These are phyloP conservation scores for Acanthamoeba sp. DNA, from an alignment of 208 protist genomes.

Conservation along the genomic window DNA sequence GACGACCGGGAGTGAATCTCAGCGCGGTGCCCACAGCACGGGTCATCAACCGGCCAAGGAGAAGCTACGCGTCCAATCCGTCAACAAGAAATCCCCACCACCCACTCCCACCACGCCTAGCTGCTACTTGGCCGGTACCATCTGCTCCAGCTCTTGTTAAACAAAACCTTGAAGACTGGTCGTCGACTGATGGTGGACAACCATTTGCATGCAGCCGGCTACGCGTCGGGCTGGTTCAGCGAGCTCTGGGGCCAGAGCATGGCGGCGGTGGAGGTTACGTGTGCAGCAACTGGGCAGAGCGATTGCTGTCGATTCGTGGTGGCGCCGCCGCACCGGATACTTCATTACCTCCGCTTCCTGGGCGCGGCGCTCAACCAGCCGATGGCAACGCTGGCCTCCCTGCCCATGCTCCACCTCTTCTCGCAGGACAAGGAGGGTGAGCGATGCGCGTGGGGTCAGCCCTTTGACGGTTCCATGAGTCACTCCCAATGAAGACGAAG, in stretches of 20 bases:
- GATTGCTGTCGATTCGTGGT: constrained; percentile 63
- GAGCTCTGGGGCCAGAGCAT: constrained; percentile 26
- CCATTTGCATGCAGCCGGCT: constrained; percentile 8
- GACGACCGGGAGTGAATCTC: not conserved
- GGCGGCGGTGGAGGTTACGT: constrained; percentile 49
- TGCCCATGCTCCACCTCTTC: constrained; percentile 62
- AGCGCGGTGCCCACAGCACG: not conserved
- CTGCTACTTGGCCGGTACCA: not conserved
- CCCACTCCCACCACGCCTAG: not conserved
- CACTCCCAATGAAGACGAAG: not conserved
- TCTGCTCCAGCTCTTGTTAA: not conserved
- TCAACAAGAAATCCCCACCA: not conserved
- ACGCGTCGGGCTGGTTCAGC: constrained; percentile 61
- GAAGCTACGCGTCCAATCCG: not conserved
- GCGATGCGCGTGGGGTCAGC: not conserved
- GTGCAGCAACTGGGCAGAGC: not conserved
- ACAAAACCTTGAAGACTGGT: too few species aligned
- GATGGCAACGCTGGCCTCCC: not conserved
- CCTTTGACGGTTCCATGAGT: not conserved
- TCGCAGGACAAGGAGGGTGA: constrained; percentile 22
- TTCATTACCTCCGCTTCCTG: constrained; percentile 43
- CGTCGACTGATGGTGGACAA: not conserved
- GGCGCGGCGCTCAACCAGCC: constrained; percentile 18
- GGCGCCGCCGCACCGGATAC: constrained; percentile 40
- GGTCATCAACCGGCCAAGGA: not conserved